phyloP scores from a whole-genome alignment of 2,329 filamentous ascomycete genomes.

The Fusarium veterinarium region DNA sequence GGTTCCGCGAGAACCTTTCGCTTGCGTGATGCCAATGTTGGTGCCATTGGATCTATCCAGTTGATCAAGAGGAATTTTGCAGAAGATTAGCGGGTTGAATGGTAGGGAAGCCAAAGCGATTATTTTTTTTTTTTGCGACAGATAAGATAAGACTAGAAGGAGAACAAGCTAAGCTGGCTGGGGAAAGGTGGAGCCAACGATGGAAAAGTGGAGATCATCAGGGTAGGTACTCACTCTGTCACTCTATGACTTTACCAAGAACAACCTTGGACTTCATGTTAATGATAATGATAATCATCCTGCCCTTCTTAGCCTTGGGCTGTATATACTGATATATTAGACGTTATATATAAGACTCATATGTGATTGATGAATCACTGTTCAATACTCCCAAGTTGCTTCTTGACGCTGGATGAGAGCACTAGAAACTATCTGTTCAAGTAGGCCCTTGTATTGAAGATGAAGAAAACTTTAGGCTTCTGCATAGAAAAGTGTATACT shows the following conservation, averaged over 20 bases:
- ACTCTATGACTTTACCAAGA: neutral
- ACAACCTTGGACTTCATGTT: neutral
- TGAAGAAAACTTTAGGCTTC: neutral
- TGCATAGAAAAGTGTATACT: neutral
- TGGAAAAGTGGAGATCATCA: neutral
- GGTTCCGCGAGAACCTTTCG: slow-evolving; percentile 38
- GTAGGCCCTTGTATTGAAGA: neutral
- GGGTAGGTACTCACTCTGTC: neutral
- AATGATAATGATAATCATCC: neutral
- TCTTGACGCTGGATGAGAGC: neutral
- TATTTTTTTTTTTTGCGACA: slow-evolving; percentile 20
- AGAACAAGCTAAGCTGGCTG: neutral
- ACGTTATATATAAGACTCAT: neutral
- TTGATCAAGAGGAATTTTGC: slow-evolving; percentile 1
- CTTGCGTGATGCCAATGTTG: slow-evolving; percentile 37
- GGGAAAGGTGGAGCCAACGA: neutral
- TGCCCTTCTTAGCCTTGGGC: neutral
- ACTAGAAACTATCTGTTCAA: neutral
- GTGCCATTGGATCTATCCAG: slow-evolving; percentile 36
- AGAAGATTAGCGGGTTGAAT: neutral
- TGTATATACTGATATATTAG: neutral
- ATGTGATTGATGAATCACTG: neutral
- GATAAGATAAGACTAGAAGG: slow-evolving; percentile 28
- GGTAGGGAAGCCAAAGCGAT: neutral
- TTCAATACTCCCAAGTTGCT: neutral